These are phyloP conservation scores for Tylopilus intermedius DNA, from an alignment of 768 basidiomycete genomes.

Conservation along the genomic window DNA sequence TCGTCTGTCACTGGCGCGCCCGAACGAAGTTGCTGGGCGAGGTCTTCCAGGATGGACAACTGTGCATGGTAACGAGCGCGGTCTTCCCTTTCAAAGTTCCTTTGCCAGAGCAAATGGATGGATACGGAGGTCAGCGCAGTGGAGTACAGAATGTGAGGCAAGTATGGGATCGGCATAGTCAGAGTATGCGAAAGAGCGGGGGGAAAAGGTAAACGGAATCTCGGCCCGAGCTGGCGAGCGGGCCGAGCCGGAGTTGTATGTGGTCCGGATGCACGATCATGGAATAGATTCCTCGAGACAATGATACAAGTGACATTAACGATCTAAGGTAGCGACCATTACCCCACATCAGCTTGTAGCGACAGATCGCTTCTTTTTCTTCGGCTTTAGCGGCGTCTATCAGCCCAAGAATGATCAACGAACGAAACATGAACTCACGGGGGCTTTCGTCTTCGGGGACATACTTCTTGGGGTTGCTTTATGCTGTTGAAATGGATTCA, in stretches of 20 bases:
- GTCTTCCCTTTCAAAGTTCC: slow-evolving; percentile 48
- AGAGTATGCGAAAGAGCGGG: neutral
- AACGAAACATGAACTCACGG: slow-evolving; percentile 10
- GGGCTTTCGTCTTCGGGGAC: slow-evolving; percentile 13
- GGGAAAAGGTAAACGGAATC: neutral
- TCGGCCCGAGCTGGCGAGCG: neutral
- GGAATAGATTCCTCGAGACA: neutral
- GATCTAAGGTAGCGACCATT: neutral
- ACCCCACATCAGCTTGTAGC: slow-evolving; percentile 5
- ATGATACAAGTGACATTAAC: neutral
- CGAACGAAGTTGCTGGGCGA: slow-evolving; percentile 48
- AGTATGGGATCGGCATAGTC: slow-evolving; percentile 37
- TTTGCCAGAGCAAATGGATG: slow-evolving; percentile 57
- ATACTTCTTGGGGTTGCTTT: neutral
- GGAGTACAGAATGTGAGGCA: slow-evolving; percentile 63
- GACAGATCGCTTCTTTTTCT: slow-evolving; percentile 15
- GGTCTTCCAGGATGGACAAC: slow-evolving; percentile 57
- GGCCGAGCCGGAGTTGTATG: neutral
- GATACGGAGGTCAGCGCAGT: slow-evolving; percentile 62
- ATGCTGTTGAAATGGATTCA: slow-evolving; percentile 14
- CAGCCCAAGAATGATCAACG: neutral
- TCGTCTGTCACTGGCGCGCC: slow-evolving; percentile 40
- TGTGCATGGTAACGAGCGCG: slow-evolving; percentile 52
- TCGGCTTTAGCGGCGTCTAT: slow-evolving; percentile 8
- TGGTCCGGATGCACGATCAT: neutral